Percentiles rank a stretch among this genome's conserved stretches.
Evolutionary conservation across 2,329 filamentous ascomycete species (phyloP).

Genomic region (Hypocreales sp.): DNA sequence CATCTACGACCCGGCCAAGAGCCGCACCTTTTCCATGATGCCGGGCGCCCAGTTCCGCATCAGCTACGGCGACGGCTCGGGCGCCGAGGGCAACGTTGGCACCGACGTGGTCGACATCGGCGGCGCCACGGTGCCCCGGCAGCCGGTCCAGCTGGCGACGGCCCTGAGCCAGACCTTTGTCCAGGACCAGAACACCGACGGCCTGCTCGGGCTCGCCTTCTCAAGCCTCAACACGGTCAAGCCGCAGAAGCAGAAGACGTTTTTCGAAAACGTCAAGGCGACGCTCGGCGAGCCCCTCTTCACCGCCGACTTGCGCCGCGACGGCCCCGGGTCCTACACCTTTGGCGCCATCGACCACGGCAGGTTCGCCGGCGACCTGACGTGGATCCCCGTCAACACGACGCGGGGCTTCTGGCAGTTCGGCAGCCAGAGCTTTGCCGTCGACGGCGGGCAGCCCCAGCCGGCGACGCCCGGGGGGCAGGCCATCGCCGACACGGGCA

Average conservation of each 20-base stretch:
- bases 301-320: conserved; percentile 48
- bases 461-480: conserved; percentile 21
- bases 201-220: conserved; percentile 56
- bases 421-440: conserved; percentile 35
- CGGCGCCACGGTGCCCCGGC: conserved; percentile 41
- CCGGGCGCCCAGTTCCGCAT: conserved; percentile 42
- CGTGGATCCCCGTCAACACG: conserved; percentile 44
- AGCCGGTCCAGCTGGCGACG: conserved; percentile 54
- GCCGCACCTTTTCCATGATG: conserved; percentile 16
- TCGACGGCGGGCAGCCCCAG: conserved; percentile 28
- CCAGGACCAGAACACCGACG: conserved; percentile 44
- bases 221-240: conserved; percentile 47
- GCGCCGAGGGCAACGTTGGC: conserved; percentile 47
- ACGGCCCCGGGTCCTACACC: conserved; percentile 47
- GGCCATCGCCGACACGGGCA: conserved; percentile 43
- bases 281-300: conserved; percentile 49
- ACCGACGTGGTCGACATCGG: conserved; percentile 54
- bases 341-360: conserved; percentile 50
- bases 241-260: conserved; percentile 51
- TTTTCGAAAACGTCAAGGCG: conserved; percentile 55
- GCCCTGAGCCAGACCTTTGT: conserved; percentile 41
- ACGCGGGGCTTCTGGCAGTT: conserved; percentile 49
- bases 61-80: conserved; percentile 53
- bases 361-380: conserved; percentile 46
- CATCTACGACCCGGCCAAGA: conserved; percentile 21